Percentiles rank a stretch among this genome's conserved stretches.
Evolutionary conservation across 352 stramenopile species (phyloP).

Genomic region (Phytophthora boehmeriae): DNA sequence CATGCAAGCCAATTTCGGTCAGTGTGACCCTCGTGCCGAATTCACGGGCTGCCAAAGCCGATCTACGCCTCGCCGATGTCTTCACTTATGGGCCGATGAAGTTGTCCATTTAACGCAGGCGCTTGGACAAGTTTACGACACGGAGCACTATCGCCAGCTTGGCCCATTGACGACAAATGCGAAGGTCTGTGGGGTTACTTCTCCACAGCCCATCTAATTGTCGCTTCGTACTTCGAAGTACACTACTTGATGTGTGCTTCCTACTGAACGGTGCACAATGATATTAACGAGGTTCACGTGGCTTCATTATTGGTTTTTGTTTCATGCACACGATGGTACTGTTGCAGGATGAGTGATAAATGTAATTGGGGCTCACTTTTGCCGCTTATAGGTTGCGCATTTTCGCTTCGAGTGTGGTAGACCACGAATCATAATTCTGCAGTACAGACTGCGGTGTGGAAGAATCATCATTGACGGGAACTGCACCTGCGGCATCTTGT

Average conservation of each 20-base stretch:
- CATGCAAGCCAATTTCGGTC: conserved; percentile 78
- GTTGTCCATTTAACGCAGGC: conserved; percentile 46
- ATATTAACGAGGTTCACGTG: neutral
- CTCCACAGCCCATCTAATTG: conserved; percentile 3
- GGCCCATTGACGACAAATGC: conserved; percentile 38
- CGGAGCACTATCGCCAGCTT: conserved; percentile 56
- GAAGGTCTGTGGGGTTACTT: neutral
- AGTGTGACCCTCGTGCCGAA: conserved; percentile 55
- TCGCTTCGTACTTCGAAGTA: neutral
- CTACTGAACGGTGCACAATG: too few relatives aligned
- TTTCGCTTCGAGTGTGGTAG: conserved; percentile 55
- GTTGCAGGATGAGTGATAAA: conserved; percentile 3
- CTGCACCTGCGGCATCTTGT: neutral
- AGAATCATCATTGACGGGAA: conserved; percentile 6
- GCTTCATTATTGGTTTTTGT: conserved; percentile 1
- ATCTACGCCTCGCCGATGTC: conserved; percentile 33
- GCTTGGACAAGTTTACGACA: conserved; percentile 55
- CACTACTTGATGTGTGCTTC: neutral
- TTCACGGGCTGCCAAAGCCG: conserved; percentile 54
- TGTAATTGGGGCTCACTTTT: neutral
- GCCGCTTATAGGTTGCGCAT: conserved; percentile 41
- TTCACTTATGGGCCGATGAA: conserved; percentile 63
- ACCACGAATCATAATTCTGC: conserved; percentile 64
- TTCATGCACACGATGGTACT: neutral
- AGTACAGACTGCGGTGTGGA: conserved; percentile 38